Percentiles rank a stretch among this genome's conserved stretches.
Evolutionary conservation across 257 asterid genomes (phyloP).

Genomic region (Echites panduratus): DNA sequence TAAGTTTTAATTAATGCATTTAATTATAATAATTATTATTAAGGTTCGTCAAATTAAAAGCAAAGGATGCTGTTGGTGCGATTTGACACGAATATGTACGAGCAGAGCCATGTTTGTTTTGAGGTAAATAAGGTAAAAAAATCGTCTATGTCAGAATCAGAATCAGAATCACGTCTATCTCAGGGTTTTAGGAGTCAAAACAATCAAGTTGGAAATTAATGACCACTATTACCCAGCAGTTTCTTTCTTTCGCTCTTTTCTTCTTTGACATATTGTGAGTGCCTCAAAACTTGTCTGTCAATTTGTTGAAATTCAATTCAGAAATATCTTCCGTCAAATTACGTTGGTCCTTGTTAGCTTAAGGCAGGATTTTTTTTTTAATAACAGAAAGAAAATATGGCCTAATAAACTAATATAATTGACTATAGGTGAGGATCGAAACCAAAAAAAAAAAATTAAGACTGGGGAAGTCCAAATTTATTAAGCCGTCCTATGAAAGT

Average conservation of each 20-base stretch:
- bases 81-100: neutral
- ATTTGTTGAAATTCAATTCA: no score
- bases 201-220: neutral
- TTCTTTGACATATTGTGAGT: neutral
- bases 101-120: neutral
- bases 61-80: neutral
- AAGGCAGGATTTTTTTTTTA: no score
- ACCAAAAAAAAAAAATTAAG: no score
- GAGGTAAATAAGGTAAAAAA: slow-evolving; percentile 1
- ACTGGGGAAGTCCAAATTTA: neutral
- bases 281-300: no score
- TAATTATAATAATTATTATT: no score
- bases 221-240: neutral
- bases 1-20: no score
- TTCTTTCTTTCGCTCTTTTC: neutral
- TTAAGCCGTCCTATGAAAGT: neutral
- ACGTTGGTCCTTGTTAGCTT: no score
- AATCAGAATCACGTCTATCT: neutral
- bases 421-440: no score
- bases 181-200: neutral
- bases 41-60: slow-evolving; percentile 1
- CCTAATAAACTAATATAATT: no score
- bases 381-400: no score
- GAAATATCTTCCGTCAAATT: no score
- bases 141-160: neutral